Evolutionary conservation across 139 green algal genomes (phyloP).

Genomic region (Limnomonas spitsbergensis): DNA sequence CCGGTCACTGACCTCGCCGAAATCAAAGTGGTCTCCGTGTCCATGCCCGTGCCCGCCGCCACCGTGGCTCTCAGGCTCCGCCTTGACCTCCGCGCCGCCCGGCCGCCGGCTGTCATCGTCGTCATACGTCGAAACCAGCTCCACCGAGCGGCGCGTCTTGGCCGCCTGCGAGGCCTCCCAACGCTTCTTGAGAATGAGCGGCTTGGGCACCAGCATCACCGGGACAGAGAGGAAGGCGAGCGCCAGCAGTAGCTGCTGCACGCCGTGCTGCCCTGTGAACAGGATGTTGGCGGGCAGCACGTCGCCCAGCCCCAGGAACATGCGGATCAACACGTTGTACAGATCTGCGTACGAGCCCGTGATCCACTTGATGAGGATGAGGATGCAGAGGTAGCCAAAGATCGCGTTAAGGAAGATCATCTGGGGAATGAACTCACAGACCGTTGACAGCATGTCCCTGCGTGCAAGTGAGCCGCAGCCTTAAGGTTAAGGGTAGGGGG

Average conservation of each 20-base stretch:
- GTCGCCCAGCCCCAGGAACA: constrained; percentile 86
- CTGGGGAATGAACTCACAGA: constrained; percentile 89
- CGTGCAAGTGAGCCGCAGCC: constrained; percentile 73
- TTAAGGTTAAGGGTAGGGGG: constrained; percentile 1
- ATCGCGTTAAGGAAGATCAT: constrained; percentile 93
- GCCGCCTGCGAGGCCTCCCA: constrained; percentile 45
- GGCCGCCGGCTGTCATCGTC: background rate
- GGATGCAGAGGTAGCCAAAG: constrained; percentile 94
- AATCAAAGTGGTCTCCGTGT: constrained; percentile 76
- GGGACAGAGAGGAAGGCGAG: constrained; percentile 80
- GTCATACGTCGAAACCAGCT: background rate
- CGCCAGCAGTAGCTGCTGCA: constrained; percentile 77
- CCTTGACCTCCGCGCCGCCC: background rate
- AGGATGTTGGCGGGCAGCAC: constrained; percentile 26
- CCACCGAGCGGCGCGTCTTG: background rate
- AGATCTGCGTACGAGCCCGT: constrained; percentile 81
- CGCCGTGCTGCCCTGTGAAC: constrained; percentile 51
- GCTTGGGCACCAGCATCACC: constrained; percentile 97
- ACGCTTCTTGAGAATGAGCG: constrained; percentile 86
- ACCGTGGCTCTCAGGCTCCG: background rate
- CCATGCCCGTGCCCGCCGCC: constrained; percentile 35
- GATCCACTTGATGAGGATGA: constrained; percentile 95
- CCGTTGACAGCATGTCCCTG: constrained; percentile 80
- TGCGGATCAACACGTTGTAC: constrained; percentile 98
- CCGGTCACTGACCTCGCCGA: constrained; percentile 60